Percentiles rank a stretch among this genome's conserved stretches.
Evolutionary conservation across 2,329 filamentous ascomycete species (phyloP).

Genomic region (Cordyceps farinosa): DNA sequence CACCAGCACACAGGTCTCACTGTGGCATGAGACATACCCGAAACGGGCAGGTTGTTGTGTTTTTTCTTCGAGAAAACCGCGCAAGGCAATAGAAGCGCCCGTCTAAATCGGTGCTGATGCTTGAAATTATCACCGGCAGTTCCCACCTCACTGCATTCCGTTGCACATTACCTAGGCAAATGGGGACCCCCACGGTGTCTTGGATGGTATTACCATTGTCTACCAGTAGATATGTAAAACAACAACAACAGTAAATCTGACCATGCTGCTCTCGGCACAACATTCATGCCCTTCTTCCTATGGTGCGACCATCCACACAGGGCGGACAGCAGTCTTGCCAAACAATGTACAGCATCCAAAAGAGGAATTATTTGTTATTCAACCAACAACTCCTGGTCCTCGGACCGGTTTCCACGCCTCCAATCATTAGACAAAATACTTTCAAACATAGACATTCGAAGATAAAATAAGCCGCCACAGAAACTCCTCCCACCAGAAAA

Average conservation of each 20-base stretch:
- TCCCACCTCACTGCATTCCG: not conserved
- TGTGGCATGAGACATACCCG: not conserved
- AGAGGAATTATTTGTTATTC: conserved; percentile 6
- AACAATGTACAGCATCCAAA: conserved; percentile 2
- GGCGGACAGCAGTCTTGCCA: not conserved
- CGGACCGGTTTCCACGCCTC: not conserved
- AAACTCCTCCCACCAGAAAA: conserved; percentile 9
- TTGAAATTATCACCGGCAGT: not conserved
- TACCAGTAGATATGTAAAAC: not conserved
- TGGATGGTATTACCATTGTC: not conserved
- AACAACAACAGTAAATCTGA: not conserved
- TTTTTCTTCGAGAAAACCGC: not conserved
- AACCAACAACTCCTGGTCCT: not conserved
- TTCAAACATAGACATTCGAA: conserved; percentile 14
- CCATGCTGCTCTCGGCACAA: not conserved
- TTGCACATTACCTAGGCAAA: not conserved
- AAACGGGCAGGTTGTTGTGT: not conserved
- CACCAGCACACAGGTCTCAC: not conserved
- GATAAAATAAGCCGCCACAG: not conserved
- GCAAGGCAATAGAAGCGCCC: too few species aligned
- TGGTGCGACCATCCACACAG: too few species aligned
- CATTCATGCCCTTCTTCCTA: not conserved
- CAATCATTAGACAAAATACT: conserved; percentile 17
- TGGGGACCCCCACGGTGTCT: not conserved
- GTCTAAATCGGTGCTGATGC: not conserved